phyloP scores from a whole-genome alignment of 2,329 filamentous ascomycete genomes.

The Colletotrichum siamense region DNA sequence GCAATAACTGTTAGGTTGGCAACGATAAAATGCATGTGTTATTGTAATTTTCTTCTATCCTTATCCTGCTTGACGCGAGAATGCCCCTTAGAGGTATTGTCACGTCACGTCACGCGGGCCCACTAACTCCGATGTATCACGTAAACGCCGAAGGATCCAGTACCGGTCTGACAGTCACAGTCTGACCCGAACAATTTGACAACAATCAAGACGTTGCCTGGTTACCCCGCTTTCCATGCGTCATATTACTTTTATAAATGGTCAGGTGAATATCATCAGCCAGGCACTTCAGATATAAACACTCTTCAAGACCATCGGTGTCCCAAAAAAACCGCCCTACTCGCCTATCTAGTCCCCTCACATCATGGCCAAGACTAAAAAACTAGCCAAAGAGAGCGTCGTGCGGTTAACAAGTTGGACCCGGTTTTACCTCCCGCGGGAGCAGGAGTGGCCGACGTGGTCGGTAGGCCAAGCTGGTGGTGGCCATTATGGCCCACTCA shows the following conservation, averaged over 20 bases:
- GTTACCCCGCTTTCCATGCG: background rate
- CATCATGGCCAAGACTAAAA: background rate
- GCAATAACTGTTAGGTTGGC: rapidly evolving
- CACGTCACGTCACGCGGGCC: too few relatives aligned
- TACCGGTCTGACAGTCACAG: too few relatives aligned
- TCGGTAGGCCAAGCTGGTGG: background rate
- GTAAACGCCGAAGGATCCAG: too few relatives aligned
- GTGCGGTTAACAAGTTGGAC: slow-evolving; percentile 22
- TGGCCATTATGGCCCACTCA: slow-evolving; percentile 24
- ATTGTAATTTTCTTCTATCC: too few relatives aligned
- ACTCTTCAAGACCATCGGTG: background rate
- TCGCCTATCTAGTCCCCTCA: background rate
- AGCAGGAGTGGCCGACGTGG: slow-evolving; percentile 27
- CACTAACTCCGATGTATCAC: too few relatives aligned
- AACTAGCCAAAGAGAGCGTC: background rate
- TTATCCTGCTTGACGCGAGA: too few relatives aligned
- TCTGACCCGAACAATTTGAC: too few relatives aligned
- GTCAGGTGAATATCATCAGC: background rate
- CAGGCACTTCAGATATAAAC: background rate
- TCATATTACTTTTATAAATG: background rate
- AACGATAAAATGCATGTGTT: too few relatives aligned
- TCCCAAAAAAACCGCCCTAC: background rate
- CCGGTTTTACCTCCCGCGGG: slow-evolving; percentile 24
- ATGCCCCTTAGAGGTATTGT: too few relatives aligned
- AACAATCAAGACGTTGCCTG: too few relatives aligned